Conservation (phyloP, 441 rosid species). For the Croton setiger region DNA sequence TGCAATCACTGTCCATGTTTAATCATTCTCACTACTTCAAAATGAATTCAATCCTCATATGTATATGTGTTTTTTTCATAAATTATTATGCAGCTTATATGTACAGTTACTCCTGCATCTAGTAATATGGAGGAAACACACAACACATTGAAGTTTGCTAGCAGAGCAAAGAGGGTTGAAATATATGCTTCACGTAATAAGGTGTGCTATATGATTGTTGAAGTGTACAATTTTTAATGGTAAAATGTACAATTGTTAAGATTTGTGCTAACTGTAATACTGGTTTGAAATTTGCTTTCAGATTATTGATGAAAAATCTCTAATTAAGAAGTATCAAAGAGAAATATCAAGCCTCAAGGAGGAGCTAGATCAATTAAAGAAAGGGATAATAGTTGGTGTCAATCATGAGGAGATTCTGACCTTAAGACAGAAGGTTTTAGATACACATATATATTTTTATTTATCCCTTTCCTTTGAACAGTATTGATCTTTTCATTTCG, state of each 20-base stretch:
- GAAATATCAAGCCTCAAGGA: constrained; percentile 85
- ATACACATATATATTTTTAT: constrained; percentile 14
- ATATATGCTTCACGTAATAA: constrained; percentile 96
- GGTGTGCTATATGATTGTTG: constrained; percentile 43
- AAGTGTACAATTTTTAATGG: constrained; percentile 2
- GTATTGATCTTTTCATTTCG: neutral
- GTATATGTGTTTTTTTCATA: constrained; percentile 5
- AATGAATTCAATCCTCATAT: constrained; percentile 8
- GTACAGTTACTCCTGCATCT: constrained; percentile 98
- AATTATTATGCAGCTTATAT: constrained; percentile 71
- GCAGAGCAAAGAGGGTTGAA: constrained; percentile 97
- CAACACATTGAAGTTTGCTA: constrained; percentile 96
- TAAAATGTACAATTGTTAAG: neutral
- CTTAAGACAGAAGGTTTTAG: constrained; percentile 83
- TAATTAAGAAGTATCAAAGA: constrained; percentile 95
- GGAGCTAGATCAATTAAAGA: constrained; percentile 89
- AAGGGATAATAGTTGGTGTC: constrained; percentile 81
- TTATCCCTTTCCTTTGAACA: neutral
- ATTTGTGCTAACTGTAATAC: constrained; percentile 16
- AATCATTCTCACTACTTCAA: constrained; percentile 1
- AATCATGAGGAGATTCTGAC: constrained; percentile 89
- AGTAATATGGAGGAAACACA: constrained; percentile 99
- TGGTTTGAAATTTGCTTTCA: constrained; percentile 33
- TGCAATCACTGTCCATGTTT: neutral
- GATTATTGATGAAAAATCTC: constrained; percentile 98